These are phyloP conservation scores for Leucocoprinus leucothites DNA, from an alignment of 768 basidiomycete species.

Conservation along the genomic window DNA sequence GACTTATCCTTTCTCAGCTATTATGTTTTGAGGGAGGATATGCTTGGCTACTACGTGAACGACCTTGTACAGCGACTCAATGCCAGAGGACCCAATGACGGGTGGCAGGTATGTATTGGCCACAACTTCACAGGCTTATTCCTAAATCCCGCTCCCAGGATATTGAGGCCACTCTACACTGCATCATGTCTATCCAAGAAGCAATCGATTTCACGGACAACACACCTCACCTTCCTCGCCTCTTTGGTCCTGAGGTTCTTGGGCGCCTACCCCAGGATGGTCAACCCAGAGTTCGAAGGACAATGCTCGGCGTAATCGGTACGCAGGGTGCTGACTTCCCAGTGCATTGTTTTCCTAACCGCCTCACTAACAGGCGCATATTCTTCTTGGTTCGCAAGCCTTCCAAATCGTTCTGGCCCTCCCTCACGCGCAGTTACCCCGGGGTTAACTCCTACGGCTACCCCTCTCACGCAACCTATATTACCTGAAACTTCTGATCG, in stretches of 20 bases:
- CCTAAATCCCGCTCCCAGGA: conserved; percentile 43
- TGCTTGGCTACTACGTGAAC: conserved; percentile 69
- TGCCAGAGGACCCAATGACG: conserved; percentile 36
- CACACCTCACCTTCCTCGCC: conserved; percentile 48
- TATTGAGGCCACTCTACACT: conserved; percentile 84
- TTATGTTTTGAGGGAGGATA: conserved; percentile 82
- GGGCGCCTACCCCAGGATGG: conserved; percentile 65
- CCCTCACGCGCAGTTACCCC: conserved; percentile 14
- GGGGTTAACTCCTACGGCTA: neutral
- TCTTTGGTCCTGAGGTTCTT: conserved; percentile 76
- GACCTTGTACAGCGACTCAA: conserved; percentile 57
- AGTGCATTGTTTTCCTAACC: neutral
- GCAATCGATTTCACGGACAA: conserved; percentile 57
- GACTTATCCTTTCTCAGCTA: conserved; percentile 45
- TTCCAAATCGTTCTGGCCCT: conserved; percentile 17
- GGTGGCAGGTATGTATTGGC: conserved; percentile 66
- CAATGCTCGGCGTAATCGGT: conserved; percentile 77
- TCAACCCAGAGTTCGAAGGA: conserved; percentile 65
- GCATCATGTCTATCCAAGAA: conserved; percentile 84
- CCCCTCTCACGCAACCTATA: neutral
- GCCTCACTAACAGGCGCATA: conserved; percentile 50
- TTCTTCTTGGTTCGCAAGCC: conserved; percentile 76
- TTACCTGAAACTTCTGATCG: neutral
- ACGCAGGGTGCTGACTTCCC: conserved; percentile 15
- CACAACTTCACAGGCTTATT: neutral